Conservation (phyloP, 2,329 filamentous ascomycete genomes). For the Scedosporium minutisporum region DNA sequence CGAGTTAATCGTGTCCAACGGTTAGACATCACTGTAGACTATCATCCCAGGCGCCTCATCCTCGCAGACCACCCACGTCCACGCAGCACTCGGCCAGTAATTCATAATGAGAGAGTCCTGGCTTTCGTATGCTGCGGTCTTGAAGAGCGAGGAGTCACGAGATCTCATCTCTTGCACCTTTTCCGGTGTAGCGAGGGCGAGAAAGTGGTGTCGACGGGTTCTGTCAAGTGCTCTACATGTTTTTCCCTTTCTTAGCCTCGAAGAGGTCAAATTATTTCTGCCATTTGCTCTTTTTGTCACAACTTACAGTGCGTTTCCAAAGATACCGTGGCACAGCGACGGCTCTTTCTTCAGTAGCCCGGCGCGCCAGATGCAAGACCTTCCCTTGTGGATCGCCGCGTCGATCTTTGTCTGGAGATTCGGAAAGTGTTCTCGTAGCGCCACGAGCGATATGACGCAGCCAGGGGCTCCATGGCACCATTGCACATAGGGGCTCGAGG, state of each 20-base stretch:
- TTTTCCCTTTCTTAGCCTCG: background rate
- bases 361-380: slow-evolving; percentile 43
- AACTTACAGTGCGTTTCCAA: slow-evolving; percentile 53
- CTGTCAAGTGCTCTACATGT: background rate
- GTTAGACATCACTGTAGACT: slow-evolving; percentile 25
- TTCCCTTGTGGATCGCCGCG: slow-evolving; percentile 37
- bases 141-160: slow-evolving; percentile 22
- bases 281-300: background rate
- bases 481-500: slow-evolving; percentile 40
- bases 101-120: slow-evolving; percentile 22
- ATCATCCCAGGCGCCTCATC: slow-evolving; percentile 23
- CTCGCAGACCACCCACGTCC: slow-evolving; percentile 26
- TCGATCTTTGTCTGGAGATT: slow-evolving; percentile 43
- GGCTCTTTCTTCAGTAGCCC: slow-evolving; percentile 55
- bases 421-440: slow-evolving; percentile 47
- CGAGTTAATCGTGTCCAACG: background rate
- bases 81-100: slow-evolving; percentile 27
- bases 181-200: slow-evolving; percentile 46
- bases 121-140: slow-evolving; percentile 26
- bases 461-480: slow-evolving; percentile 61
- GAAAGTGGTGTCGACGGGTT: slow-evolving; percentile 39
- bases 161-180: slow-evolving; percentile 36
- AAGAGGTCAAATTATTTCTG: no score
- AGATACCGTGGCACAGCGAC: slow-evolving; percentile 56
- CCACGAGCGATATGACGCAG: slow-evolving; percentile 47